A percentile compares a stretch with the other conserved stretches of the same genome.
Conservation (phyloP, 805 yeast species). For the Zygosaccharomyces lentus region DNA sequence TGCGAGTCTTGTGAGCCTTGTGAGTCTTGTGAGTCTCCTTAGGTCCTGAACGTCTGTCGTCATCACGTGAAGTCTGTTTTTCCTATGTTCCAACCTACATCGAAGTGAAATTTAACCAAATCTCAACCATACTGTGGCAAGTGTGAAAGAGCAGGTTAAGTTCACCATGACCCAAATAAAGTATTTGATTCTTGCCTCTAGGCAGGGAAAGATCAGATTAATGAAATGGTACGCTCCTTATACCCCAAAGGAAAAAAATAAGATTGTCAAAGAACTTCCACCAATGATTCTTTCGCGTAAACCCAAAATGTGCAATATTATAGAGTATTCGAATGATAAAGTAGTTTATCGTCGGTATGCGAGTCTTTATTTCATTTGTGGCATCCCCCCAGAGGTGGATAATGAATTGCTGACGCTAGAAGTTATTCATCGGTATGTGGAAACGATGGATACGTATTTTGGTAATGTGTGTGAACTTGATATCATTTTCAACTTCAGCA, state of each 20-base stretch:
- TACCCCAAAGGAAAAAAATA: conserved; percentile 79
- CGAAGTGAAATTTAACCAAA: conserved; percentile 1
- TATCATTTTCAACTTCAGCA: conserved; percentile 91
- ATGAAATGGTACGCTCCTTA: conserved; percentile 89
- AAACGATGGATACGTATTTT: conserved; percentile 91
- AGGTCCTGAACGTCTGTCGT: too few relatives aligned
- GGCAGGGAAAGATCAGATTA: conserved; percentile 92
- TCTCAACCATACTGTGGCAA: not conserved
- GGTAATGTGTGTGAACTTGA: conserved; percentile 97
- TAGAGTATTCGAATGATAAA: conserved; percentile 73
- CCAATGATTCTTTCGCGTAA: conserved; percentile 80
- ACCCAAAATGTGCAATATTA: conserved; percentile 91
- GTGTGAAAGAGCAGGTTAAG: not conserved
- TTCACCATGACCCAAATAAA: conserved; percentile 44
- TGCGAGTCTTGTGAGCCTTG: too few relatives aligned
- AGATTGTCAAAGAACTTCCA: conserved; percentile 78
- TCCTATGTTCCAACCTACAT: not conserved
- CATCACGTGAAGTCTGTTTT: conserved; percentile 4
- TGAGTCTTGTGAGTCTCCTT: too few relatives aligned
- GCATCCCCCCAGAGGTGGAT: conserved; percentile 49
- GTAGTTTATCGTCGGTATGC: conserved; percentile 92
- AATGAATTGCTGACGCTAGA: conserved; percentile 86
- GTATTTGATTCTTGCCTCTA: conserved; percentile 74
- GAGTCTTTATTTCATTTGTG: conserved; percentile 83
- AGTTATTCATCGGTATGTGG: conserved; percentile 87